These are phyloP conservation scores for Penicillium longicatenatum DNA, from an alignment of 495 filamentous ascomycete species.

Conservation along the genomic window DNA sequence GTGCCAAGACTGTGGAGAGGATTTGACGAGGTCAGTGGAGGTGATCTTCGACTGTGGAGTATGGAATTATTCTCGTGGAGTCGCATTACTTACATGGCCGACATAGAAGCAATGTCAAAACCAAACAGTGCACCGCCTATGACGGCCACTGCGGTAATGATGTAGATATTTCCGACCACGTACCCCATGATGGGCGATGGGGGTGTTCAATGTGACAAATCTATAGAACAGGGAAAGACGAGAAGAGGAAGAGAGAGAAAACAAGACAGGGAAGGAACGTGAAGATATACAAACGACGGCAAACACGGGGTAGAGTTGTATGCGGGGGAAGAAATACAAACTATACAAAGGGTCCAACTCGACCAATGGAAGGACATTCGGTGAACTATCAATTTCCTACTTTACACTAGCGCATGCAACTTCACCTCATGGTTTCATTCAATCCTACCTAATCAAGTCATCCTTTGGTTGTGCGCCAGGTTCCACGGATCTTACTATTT, in stretches of 20 bases:
- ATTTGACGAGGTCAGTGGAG: neutral
- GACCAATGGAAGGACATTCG: too few species aligned
- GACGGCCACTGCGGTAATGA: conserved; percentile 35
- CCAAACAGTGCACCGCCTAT: conserved; percentile 67
- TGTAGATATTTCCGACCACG: conserved; percentile 32
- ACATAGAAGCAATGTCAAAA: conserved; percentile 74
- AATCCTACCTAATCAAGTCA: conserved; percentile 12
- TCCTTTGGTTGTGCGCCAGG: neutral
- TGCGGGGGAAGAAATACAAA: neutral
- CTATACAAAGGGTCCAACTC: neutral
- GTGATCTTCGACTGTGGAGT: neutral
- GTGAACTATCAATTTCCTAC: neutral
- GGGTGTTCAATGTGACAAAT: neutral
- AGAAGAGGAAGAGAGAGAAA: neutral
- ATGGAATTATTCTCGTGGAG: neutral
- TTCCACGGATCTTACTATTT: neutral
- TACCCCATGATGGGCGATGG: conserved; percentile 22
- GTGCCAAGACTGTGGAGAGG: conserved; percentile 37
- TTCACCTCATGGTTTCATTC: conserved; percentile 32
- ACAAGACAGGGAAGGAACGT: neutral
- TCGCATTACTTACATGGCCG: conserved; percentile 55
- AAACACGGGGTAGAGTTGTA: neutral
- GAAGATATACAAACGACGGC: neutral
- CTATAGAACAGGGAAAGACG: neutral
- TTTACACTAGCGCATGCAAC: conserved; percentile 22